Base-by-base conservation (phyloP, 2,329 filamentous ascomycete genomes). In the Epichloe festucae region DNA sequence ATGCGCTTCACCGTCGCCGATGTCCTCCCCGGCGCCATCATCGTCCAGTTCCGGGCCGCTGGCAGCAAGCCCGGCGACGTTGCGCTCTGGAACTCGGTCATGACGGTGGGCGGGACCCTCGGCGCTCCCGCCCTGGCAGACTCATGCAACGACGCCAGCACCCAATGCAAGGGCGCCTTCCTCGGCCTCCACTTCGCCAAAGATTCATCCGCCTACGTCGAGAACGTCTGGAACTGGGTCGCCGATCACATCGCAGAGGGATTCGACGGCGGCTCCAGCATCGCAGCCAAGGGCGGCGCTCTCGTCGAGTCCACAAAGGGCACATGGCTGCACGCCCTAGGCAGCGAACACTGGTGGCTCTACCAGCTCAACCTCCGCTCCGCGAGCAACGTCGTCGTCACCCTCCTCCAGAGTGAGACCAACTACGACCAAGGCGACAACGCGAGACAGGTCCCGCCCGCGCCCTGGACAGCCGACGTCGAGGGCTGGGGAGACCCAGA, bases 311-410 rank as follows among this genome's bases (percentile, higher is more conserved):
- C 69, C 15, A 70, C 67, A 15, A 65, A 67, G 6, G 72, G 73
- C 2, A 75, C 71, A 21, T 81, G 77, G 78, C 64, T 81, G 38
- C 57, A 61, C 43, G 62, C 58, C 5, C 35, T 63, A 46, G 74
- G 77, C 3, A 74, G 69, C 45, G 78, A 82, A 65, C 78, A 82
- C 61, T 74, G 73, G 64, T 73, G 73, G 62, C 63, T 81, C 46
- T 82, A 81, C 64, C 76, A 81, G 63, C 73, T 79, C 56, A 75
- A 78, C 55, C 62, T 80, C 49, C 66, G 69, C 46, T 64, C 66
- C 38, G 75, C 76, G 1, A 59, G 66, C 50, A 76, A 77, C 53
- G 70, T 80, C 8, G 67, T 76, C 50, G 66, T 75, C 14, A 70
- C 70, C 14, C 57, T 78, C 61, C 68, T 76, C 52, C 75, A 80